Conservation (phyloP, 2,329 filamentous ascomycete genomes). For the Penicillium digitatum region DNA sequence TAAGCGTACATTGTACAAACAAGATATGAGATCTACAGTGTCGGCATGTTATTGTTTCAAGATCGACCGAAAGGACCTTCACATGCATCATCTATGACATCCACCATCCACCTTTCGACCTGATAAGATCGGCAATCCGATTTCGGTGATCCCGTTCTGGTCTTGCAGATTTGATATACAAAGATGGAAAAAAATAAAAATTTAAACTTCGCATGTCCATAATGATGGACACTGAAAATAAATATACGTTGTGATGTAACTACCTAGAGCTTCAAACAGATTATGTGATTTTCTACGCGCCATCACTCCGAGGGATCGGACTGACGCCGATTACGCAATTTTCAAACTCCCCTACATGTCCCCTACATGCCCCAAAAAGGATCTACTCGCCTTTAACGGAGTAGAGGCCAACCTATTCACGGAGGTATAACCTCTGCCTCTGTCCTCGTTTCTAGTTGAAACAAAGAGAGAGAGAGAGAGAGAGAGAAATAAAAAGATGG, state of each 20-base stretch:
- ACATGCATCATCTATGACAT: background rate
- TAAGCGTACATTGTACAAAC: background rate
- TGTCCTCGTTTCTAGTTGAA: background rate
- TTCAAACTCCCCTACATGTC: background rate
- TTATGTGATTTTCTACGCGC: background rate
- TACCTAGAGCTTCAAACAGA: background rate
- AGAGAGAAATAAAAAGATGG: too few species aligned
- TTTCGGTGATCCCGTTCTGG: constrained; percentile 7
- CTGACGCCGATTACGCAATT: constrained; percentile 16
- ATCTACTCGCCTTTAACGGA: background rate
- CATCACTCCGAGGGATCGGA: constrained; percentile 15
- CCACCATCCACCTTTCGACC: background rate
- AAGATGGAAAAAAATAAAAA: background rate
- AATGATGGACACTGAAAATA: background rate
- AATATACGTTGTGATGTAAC: background rate
- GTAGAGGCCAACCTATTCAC: background rate
- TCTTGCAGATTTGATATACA: background rate
- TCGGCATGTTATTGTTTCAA: background rate
- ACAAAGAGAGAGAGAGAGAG: background rate
- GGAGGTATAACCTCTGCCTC: background rate
- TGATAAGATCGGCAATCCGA: constrained; percentile 15
- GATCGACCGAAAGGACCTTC: background rate
- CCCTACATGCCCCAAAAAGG: background rate
- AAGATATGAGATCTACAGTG: background rate
- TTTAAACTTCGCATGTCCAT: background rate